Conservation (phyloP, 169 alveolate species). For the Theileria luwenshuni region DNA sequence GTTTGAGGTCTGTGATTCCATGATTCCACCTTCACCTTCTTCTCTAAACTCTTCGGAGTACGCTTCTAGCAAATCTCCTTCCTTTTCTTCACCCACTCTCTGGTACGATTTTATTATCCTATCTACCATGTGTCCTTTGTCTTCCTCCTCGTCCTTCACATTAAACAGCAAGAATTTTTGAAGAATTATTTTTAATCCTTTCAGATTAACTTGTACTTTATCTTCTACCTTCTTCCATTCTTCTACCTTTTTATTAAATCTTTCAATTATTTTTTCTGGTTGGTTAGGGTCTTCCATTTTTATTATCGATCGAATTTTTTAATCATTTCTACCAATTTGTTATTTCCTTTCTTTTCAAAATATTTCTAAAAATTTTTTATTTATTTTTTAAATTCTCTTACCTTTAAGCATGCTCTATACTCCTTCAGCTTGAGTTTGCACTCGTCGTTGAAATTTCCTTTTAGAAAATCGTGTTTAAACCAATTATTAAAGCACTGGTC, state of each 20-base stretch:
- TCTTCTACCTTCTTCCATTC: conserved; percentile 19
- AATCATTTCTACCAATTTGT: conserved; percentile 31
- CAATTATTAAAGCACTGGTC: conserved; percentile 72
- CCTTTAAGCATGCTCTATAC: conserved; percentile 74
- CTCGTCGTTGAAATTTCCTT: conserved; percentile 73
- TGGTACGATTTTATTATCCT: neutral
- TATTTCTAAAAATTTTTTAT: conserved; percentile 32
- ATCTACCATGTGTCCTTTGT: neutral
- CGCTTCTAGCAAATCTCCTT: neutral
- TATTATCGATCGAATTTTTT: conserved; percentile 39
- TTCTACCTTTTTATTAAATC: conserved; percentile 9
- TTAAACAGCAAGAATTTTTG: conserved; percentile 55
- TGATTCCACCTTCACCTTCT: neutral
- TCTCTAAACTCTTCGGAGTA: neutral
- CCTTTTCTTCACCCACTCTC: neutral
- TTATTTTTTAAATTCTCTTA: conserved; percentile 6
- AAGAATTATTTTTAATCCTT: conserved; percentile 40
- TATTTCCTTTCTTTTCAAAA: conserved; percentile 35
- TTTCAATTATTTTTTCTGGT: neutral
- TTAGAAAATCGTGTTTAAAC: conserved; percentile 74
- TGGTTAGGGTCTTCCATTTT: neutral
- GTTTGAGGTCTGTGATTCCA: neutral
- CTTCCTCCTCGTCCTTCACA: neutral
- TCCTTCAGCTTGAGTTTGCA: conserved; percentile 67
- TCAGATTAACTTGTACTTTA: conserved; percentile 30